Base-by-base conservation (phyloP, 495 filamentous ascomycete genomes). In the Astrothelium macrocarpum region DNA sequence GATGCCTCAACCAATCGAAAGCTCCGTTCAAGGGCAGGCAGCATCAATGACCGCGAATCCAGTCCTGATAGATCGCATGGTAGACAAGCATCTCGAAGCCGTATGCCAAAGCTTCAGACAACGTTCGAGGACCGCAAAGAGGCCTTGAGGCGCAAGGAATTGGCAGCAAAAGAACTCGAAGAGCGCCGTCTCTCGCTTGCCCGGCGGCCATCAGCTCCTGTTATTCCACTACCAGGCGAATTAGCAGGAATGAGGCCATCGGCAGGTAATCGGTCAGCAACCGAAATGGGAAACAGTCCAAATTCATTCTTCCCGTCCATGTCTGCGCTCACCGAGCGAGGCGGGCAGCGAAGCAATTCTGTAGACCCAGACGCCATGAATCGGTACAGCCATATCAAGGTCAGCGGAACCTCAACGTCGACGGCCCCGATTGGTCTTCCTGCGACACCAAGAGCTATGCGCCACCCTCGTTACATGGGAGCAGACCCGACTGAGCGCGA, bases 131-230 rank as follows among this genome's bases (percentile, higher is more conserved):
- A 64, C 63, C 34, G 59, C 65, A 18, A 62, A 39, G 12, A 56
- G 2, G 65, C 60, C 61, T 59, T 72, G 59, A 72, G 66, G 36
- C 65, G 70, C 75, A 90, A 87, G 75, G 89, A 92, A 67, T 75
- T 87, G 29, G 91, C 91, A 16, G 89, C 89, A 9, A 86, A 87
- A 61, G 91, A 96, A 75, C 81, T 96, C 28, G 91, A 96, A 76
- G 88, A 91, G 64, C 84, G 91, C 23, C 84, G 91, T 53, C 82
- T 89, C 66, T 96, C 91, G 26, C 82, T 96, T 16, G 88, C 90
- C 1, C 80, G 87, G 12, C 83, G 90, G 65, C 87, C 89, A 20
- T 89, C 87, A 23, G 90, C 86, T 2, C 90, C 90, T 0, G 80
- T 85, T 4, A 94, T 95, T 68, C 85, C 86, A 14, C 87, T 88